Evolutionary conservation across 768 basidiomycete genomes (phyloP).

Genomic region (Exsudoporus frostii): DNA sequence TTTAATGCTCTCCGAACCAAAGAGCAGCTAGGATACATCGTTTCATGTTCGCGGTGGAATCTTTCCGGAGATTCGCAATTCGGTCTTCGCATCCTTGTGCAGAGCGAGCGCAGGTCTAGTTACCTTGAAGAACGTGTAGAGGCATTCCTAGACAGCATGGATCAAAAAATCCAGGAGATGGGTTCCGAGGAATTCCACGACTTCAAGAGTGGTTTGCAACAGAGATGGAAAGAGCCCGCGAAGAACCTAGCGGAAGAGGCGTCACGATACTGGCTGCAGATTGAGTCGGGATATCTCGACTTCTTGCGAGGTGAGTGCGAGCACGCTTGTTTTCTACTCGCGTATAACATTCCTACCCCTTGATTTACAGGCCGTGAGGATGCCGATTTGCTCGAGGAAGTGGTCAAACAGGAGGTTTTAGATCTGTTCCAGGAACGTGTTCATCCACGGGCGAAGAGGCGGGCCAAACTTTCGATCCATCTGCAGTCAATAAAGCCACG

Average conservation of each 20-base stretch:
- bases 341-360: background rate
- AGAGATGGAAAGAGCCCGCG: constrained; percentile 78
- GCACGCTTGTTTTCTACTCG: background rate
- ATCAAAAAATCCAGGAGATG: constrained; percentile 65
- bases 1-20: constrained; percentile 90
- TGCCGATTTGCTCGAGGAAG: constrained; percentile 54
- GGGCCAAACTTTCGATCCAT: constrained; percentile 85
- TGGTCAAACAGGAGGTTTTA: constrained; percentile 76
- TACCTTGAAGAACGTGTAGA: constrained; percentile 89
- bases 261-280: constrained; percentile 61
- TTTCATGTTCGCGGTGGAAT: constrained; percentile 56
- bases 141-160: constrained; percentile 78
- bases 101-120: constrained; percentile 77
- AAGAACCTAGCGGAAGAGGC: constrained; percentile 89
- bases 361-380: constrained; percentile 62
- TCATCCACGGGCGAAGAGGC: constrained; percentile 62
- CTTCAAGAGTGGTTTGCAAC: constrained; percentile 74
- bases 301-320: constrained; percentile 72
- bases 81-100: constrained; percentile 81
- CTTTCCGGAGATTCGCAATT: constrained; percentile 64
- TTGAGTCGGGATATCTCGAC: constrained; percentile 80
- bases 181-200: constrained; percentile 66
- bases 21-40: constrained; percentile 95
- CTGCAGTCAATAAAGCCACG: constrained; percentile 67
- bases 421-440: constrained; percentile 65